A percentile compares a stretch with the other conserved stretches of the same genome.
Evolutionary conservation across 2,329 filamentous ascomycete genomes (phyloP).

Genomic region (Dactylellina sp.): DNA sequence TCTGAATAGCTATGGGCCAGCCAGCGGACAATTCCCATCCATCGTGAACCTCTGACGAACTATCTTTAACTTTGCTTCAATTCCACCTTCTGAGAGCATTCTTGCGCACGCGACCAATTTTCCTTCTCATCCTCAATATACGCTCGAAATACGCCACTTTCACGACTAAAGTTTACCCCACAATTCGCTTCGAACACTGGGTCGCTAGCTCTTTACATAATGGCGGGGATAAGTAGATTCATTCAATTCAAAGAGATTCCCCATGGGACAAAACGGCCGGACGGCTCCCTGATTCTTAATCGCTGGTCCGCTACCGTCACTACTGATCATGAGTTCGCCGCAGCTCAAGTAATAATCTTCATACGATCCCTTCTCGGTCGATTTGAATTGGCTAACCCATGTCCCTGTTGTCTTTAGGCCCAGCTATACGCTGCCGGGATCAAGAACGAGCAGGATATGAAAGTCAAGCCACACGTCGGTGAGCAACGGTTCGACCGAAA

Average conservation of each 20-base stretch:
- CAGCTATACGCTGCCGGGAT: slow-evolving; percentile 97
- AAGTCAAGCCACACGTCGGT: slow-evolving; percentile 88
- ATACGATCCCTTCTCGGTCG: not conserved
- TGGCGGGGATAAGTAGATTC: slow-evolving; percentile 57
- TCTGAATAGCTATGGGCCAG: slow-evolving; percentile 12
- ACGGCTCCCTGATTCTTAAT: slow-evolving; percentile 78
- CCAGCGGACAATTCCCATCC: slow-evolving; percentile 17
- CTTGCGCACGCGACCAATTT: slow-evolving; percentile 38
- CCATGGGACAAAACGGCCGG: slow-evolving; percentile 61
- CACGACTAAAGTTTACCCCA: slow-evolving; percentile 26
- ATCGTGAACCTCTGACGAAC: not conserved
- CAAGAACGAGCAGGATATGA: slow-evolving; percentile 84
- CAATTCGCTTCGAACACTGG: slow-evolving; percentile 7
- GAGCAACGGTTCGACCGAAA: slow-evolving; percentile 60
- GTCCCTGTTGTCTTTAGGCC: slow-evolving; percentile 69
- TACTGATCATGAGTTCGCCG: slow-evolving; percentile 87
- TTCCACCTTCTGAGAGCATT: not conserved
- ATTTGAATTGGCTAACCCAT: slow-evolving; percentile 38
- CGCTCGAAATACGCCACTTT: slow-evolving; percentile 8
- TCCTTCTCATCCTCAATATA: not conserved
- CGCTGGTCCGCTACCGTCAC: slow-evolving; percentile 87
- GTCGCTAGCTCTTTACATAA: slow-evolving; percentile 12
- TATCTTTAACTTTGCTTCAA: slow-evolving; percentile 5
- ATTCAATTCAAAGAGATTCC: slow-evolving; percentile 60
- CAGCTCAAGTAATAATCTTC: slow-evolving; percentile 75